Evolutionary conservation across 371 early-diverging fungal genomes (phyloP).

Genomic region (Haplosporangium sp.): DNA sequence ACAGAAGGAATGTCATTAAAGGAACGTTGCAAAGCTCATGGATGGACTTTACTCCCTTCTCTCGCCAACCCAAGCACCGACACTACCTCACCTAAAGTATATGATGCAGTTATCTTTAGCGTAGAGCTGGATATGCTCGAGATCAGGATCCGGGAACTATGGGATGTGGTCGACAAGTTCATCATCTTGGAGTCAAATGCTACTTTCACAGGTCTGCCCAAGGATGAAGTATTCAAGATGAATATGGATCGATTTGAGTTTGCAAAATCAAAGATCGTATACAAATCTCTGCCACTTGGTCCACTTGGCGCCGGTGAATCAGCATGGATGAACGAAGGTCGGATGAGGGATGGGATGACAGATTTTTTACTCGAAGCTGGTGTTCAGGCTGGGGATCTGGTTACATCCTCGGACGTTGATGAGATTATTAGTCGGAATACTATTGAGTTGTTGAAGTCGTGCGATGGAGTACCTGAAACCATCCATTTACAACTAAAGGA

Average conservation of each 20-base stretch:
- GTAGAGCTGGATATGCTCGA: slow-evolving; percentile 55
- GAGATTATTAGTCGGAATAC: slow-evolving; percentile 44
- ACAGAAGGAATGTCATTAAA: slow-evolving; percentile 56
- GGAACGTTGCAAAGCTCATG: slow-evolving; percentile 47
- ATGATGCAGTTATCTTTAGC: slow-evolving; percentile 57
- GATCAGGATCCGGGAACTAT: slow-evolving; percentile 53
- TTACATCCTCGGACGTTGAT: slow-evolving; percentile 55
- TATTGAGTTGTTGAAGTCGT: slow-evolving; percentile 42
- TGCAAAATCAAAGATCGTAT: slow-evolving; percentile 62
- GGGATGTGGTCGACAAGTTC: slow-evolving; percentile 57
- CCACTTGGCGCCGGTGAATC: slow-evolving; percentile 51
- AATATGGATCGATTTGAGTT: slow-evolving; percentile 62
- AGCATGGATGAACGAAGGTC: slow-evolving; percentile 62
- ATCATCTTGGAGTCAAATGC: slow-evolving; percentile 57
- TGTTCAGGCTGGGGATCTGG: slow-evolving; percentile 41
- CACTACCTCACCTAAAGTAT: slow-evolving; percentile 46
- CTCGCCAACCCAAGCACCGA: not conserved
- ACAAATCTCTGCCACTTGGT: slow-evolving; percentile 49
- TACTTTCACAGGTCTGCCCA: slow-evolving; percentile 51
- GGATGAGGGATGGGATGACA: slow-evolving; percentile 59
- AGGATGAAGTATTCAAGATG: slow-evolving; percentile 54
- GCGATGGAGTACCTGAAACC: slow-evolving; percentile 59
- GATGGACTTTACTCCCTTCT: slow-evolving; percentile 29
- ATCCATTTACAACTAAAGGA: slow-evolving; percentile 63
- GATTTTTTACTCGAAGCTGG: slow-evolving; percentile 47